phyloP scores from a whole-genome alignment of 1,139 yeast genomes.

The Saccharomycopsis crataegensis region DNA sequence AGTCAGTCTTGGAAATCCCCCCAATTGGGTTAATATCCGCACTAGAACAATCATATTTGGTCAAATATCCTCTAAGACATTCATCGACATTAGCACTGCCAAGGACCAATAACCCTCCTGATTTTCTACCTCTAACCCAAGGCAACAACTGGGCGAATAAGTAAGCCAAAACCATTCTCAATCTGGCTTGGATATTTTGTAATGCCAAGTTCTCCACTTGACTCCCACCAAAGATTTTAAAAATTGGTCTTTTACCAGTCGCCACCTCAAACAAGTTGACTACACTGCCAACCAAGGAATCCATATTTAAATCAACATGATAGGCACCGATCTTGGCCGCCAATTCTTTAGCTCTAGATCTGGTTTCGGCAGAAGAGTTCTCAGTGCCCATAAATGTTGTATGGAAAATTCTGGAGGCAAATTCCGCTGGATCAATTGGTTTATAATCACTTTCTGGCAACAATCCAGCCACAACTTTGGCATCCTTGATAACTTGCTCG shows the following conservation, averaged over 20 bases:
- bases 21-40: slow-evolving; percentile 98
- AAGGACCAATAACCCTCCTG: slow-evolving; percentile 72
- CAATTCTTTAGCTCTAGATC: slow-evolving; percentile 72
- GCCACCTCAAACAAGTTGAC: slow-evolving; percentile 75
- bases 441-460: slow-evolving; percentile 45
- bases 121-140: slow-evolving; percentile 71
- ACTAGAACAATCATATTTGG: slow-evolving; percentile 93
- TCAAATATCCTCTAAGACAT: slow-evolving; percentile 86
- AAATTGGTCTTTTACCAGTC: slow-evolving; percentile 83
- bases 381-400: slow-evolving; percentile 94
- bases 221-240: slow-evolving; percentile 89
- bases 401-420: slow-evolving; percentile 71
- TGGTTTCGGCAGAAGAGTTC: slow-evolving; percentile 83
- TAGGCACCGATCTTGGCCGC: slow-evolving; percentile 76
- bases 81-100: slow-evolving; percentile 99
- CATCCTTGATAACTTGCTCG: slow-evolving; percentile 67
- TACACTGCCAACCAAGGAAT: slow-evolving; percentile 66
- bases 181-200: slow-evolving; percentile 92
- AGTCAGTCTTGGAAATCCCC: slow-evolving; percentile 89
- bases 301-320: slow-evolving; percentile 91
- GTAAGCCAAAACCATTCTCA: slow-evolving; percentile 90
- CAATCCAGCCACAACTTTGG: slow-evolving; percentile 51
- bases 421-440: slow-evolving; percentile 68
- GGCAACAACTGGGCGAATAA: slow-evolving; percentile 91
- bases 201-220: slow-evolving; percentile 85